These are phyloP conservation scores for Sphagnum tenellum DNA, from an alignment of 225 moss, liverwort and hornwort genomes.

Conservation along the genomic window DNA sequence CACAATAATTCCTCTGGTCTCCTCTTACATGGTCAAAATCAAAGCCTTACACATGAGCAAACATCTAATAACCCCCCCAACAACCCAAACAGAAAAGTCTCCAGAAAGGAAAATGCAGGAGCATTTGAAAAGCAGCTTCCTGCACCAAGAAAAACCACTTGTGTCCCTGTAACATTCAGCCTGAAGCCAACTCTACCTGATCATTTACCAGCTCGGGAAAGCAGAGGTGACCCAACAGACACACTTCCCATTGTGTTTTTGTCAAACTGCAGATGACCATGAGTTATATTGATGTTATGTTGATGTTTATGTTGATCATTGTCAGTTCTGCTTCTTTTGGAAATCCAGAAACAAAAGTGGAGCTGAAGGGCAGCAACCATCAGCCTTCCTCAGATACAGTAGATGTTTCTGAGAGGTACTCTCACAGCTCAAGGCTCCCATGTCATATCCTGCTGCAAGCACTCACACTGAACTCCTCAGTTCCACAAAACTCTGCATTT, in stretches of 20 bases:
- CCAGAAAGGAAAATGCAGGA: slow-evolving; percentile 1
- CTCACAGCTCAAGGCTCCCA: no score
- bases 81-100: background rate
- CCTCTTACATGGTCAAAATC: background rate
- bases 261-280: no score
- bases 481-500: no score
- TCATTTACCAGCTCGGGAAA: slow-evolving; percentile 57
- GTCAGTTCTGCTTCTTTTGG: no score
- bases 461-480: no score
- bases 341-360: slow-evolving; percentile 36
- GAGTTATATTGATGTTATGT: no score
- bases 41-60: no score
- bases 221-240: slow-evolving; percentile 21
- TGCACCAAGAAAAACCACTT: slow-evolving; percentile 33
- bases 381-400: slow-evolving; percentile 16
- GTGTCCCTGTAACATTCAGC: slow-evolving; percentile 35
- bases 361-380: slow-evolving; percentile 31
- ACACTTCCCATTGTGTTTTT: background rate
- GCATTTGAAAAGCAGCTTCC: slow-evolving; percentile 31
- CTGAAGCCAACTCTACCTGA: slow-evolving; percentile 42
- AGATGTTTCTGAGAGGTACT: slow-evolving; percentile 48
- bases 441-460: no score
- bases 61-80: no score
- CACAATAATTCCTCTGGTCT: background rate
- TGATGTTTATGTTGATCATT: no score